Percentiles rank a stretch among this genome's conserved stretches.
phyloP scores from a whole-genome alignment of 2,329 filamentous ascomycete genomes.

The Microcera coccophila region DNA sequence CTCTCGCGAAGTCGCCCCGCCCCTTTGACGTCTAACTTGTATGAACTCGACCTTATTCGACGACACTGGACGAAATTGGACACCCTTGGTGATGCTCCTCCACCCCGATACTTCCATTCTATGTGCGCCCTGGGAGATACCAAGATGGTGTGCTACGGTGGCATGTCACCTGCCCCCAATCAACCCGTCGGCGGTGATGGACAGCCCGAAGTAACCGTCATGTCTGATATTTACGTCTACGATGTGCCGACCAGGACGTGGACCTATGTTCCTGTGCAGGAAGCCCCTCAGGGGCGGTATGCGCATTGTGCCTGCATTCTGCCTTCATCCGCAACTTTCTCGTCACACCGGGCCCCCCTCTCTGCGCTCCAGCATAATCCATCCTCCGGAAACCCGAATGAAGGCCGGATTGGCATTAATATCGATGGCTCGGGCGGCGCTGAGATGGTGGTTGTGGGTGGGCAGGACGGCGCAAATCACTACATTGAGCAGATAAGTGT shows the following conservation, averaged over 20 bases:
- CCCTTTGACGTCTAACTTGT: conserved; percentile 82
- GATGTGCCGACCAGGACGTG: conserved; percentile 79
- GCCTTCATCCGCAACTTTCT: conserved; percentile 81
- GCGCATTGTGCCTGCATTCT: conserved; percentile 93
- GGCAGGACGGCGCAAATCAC: conserved; percentile 95
- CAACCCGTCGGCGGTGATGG: conserved; percentile 44
- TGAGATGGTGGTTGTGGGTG: conserved; percentile 95
- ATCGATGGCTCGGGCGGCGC: conserved; percentile 89
- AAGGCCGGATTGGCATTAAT: conserved; percentile 80
- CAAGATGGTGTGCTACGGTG: conserved; percentile 95
- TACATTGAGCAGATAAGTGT: conserved; percentile 99
- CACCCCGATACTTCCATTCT: conserved; percentile 94
- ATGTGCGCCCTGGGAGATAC: conserved; percentile 91
- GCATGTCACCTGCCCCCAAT: conserved; percentile 79
- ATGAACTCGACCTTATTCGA: conserved; percentile 85
- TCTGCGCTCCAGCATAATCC: conserved; percentile 90
- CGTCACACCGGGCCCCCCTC: conserved; percentile 76
- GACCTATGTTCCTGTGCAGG: conserved; percentile 76
- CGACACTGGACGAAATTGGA: conserved; percentile 93
- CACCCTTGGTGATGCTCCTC: conserved; percentile 77
- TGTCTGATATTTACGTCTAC: conserved; percentile 97
- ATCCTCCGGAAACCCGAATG: conserved; percentile 74
- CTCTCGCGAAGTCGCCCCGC: conserved; percentile 76
- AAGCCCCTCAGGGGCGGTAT: conserved; percentile 88
- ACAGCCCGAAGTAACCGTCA: conserved; percentile 84